Base-by-base conservation (phyloP, 1,284 basidiomycete genomes). In the Apiotrichum veenhuisii region DNA sequence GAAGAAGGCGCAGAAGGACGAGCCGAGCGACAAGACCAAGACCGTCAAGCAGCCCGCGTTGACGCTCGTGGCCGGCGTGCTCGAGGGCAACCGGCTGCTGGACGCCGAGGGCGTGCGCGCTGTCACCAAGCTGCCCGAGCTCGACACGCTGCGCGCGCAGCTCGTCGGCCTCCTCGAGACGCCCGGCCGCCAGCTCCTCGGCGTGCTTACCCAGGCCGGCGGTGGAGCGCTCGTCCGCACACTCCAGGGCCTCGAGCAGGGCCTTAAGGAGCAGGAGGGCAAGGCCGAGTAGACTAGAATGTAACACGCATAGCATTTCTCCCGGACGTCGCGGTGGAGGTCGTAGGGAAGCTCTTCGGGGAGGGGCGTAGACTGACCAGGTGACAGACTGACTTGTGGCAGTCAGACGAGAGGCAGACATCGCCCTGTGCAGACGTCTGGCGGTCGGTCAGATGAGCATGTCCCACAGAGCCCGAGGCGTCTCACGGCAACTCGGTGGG, bases 81-180 rank as follows among this genome's bases (percentile, higher is more conserved):
- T 79, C 44, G 78, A 80, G 50, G 67, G 67, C 14, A 66, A 63
- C 25, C 47, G 52, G 15, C 43, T 75, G 20, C 43, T 74, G 33
- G 62, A 56, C 18, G 53, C 61, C 5, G 51, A 58, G n/a, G 60
- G 64, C 42, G 56, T 76, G 15, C 47, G 43, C 22, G 57, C 67
- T 23, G 56, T 79, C 20, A 65, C 65, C 18, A 69, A 75, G 37
- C 57, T 79, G 46, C 78, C 78, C 5, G 73, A 73, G 37, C 52
- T 79, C 58, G 71, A 77, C 56, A 61, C 62, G 18, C 58, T 79
- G 14, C 60, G 75, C 33, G 71, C 65, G 2, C 77, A 78, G 64
- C 62, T 80, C 25, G 73, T 80, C 8, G 78, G 78, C 0, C 50
- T 78, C 52, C 55, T 80, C 51, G 68, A 75, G 54, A 64, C 61